Evolutionary conservation across 768 basidiomycete species (phyloP).

Genomic region (Mycena crocata): DNA sequence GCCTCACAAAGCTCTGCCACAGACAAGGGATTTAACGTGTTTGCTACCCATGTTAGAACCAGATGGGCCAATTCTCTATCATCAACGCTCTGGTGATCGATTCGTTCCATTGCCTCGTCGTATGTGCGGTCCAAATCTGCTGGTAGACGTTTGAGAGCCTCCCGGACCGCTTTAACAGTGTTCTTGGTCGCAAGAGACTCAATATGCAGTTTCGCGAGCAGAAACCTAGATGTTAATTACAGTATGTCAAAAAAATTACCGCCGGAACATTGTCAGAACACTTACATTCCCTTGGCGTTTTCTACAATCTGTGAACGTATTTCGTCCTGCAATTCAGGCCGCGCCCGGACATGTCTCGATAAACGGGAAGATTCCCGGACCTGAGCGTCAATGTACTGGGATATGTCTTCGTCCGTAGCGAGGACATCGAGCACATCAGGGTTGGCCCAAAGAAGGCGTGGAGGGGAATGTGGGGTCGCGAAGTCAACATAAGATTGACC

Average conservation of each 20-base stretch:
- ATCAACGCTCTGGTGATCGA: not conserved
- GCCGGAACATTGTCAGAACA: not conserved
- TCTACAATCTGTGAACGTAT: not conserved
- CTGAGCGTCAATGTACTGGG: not conserved
- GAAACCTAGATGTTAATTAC: constrained; percentile 7
- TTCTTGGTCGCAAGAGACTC: not conserved
- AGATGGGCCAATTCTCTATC: not conserved
- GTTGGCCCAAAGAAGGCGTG: not conserved
- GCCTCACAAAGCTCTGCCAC: not conserved
- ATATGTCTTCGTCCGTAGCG: not conserved
- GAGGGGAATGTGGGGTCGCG: not conserved
- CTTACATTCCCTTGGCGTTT: not conserved
- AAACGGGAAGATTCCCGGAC: not conserved
- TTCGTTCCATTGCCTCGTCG: not conserved
- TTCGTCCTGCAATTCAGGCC: not conserved
- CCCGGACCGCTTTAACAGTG: not conserved
- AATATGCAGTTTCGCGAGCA: constrained; percentile 3
- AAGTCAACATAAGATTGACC: not conserved
- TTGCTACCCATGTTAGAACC: not conserved
- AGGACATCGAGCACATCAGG: not conserved
- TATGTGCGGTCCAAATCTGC: too few relatives aligned
- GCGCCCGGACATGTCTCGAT: not conserved
- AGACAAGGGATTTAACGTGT: not conserved
- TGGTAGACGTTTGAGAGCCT: not conserved
- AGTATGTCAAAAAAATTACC: not conserved